Conservation (phyloP, 1,139 yeast species). For the Kodamaea ohmeri region DNA sequence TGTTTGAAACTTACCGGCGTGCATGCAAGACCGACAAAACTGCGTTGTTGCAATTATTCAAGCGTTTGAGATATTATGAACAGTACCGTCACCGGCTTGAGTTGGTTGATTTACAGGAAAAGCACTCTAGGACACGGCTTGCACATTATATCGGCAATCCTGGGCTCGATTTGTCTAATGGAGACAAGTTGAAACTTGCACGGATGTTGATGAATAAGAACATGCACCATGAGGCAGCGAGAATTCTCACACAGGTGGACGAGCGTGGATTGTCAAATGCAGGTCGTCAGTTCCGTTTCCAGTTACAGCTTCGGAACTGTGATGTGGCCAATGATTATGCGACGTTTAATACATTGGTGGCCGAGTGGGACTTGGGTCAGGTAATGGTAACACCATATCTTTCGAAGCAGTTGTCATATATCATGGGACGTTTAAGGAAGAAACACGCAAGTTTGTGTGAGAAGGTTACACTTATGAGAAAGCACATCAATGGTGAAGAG, state of each 20-base stretch:
- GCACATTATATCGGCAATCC: slow-evolving; percentile 9
- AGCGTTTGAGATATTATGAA: slow-evolving; percentile 20
- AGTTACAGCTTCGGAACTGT: slow-evolving; percentile 8
- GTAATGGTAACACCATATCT: slow-evolving; percentile 36
- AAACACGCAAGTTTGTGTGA: slow-evolving; percentile 13
- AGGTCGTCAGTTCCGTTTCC: slow-evolving; percentile 9
- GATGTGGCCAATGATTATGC: slow-evolving; percentile 17
- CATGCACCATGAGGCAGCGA: slow-evolving; percentile 24
- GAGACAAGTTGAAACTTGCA: slow-evolving; percentile 31
- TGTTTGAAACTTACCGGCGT: slow-evolving; percentile 33
- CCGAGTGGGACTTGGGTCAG: slow-evolving; percentile 31
- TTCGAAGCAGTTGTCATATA: slow-evolving; percentile 29
- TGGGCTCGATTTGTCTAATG: slow-evolving; percentile 15
- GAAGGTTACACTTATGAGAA: too few species aligned
- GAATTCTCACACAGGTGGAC: slow-evolving; percentile 24
- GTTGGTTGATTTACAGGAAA: slow-evolving; percentile 22
- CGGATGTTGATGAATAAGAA: slow-evolving; percentile 33
- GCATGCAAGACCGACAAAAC: slow-evolving; percentile 22
- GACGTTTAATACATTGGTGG: slow-evolving; percentile 21
- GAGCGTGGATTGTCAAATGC: slow-evolving; percentile 8
- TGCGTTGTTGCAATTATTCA: slow-evolving; percentile 23
- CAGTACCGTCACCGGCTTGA: slow-evolving; percentile 19
- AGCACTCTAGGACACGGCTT: slow-evolving; percentile 13
- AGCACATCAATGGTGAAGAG: too few species aligned
- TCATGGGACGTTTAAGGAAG: slow-evolving; percentile 26